Evolutionary conservation across 2,329 filamentous ascomycete species (phyloP).

Genomic region (Teratosphaeria viscida): DNA sequence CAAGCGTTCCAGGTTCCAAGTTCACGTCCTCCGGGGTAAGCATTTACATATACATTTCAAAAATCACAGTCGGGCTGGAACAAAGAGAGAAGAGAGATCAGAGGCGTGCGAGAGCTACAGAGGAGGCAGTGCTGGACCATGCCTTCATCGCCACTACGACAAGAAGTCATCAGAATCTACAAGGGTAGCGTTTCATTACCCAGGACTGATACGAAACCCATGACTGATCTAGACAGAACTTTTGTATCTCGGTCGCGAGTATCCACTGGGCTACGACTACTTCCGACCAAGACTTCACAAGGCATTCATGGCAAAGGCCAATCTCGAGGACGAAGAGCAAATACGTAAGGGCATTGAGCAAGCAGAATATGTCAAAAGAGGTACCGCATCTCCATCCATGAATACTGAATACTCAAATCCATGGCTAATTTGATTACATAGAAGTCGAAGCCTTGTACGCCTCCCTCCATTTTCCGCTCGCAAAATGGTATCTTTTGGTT

Average conservation of each 20-base stretch:
- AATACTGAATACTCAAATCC: background rate
- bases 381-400: constrained; percentile 34
- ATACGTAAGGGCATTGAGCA: constrained; percentile 66
- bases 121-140: constrained; percentile 1
- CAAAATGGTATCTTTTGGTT: constrained; percentile 6
- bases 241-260: constrained; percentile 72
- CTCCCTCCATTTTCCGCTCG: background rate
- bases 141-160: constrained; percentile 45
- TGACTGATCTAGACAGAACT: constrained; percentile 54
- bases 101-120: background rate
- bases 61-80: background rate
- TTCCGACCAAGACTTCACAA: constrained; percentile 73
- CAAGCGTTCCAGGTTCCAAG: background rate
- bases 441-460: constrained; percentile 88
- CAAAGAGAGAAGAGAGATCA: background rate
- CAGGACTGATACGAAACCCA: background rate
- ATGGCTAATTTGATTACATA: constrained; percentile 26
- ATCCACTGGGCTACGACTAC: constrained; percentile 74
- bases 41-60: background rate
- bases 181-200: constrained; percentile 50
- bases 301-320: constrained; percentile 69
- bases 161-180: constrained; percentile 75
- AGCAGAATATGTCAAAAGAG: constrained; percentile 86
- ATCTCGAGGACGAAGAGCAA: constrained; percentile 58
- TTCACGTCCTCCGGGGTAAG: background rate